Evolutionary conservation across 116 monocot species (phyloP), one percentile per base, ranked within the genome.

Genomic region (Phalaenopsis hybrid): DNA sequence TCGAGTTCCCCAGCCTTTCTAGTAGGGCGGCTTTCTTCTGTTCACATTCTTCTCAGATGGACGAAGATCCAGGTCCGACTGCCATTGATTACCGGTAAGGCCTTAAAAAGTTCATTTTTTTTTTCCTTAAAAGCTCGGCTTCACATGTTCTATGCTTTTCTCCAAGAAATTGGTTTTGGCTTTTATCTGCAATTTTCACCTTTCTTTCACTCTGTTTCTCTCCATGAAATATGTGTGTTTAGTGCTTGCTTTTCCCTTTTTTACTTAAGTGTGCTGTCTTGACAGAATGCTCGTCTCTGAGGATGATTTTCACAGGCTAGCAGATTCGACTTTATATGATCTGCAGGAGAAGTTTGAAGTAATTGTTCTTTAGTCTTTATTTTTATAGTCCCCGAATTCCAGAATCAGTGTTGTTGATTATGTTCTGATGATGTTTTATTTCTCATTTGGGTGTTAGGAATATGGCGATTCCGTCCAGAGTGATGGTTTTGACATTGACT

Each of bases 401-500:
- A 34, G 70, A 28, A 34, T 70, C 28, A 65, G 21, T 65, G 25
- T 65, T 70, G 70, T 34, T 70, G 70, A 70, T 34, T 25, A 70
- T 70, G 11, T 70, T 31, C 33, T 70, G 37, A 10, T 28, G 9
- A 34, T 13, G 11, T 70, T 76, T 25, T 76, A n/a, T 3, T 41
- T 41, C 15, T 13, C 75, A 43, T 75, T n/a, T 74, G 16, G 59
- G 65, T 86, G 44, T 12, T 85, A 99, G 99, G 99, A 94, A 70
- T 95, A 89, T 85, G 99, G 95, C 21, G 99, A 99, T 75, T 81
- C 86, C 20, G 44, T 99, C n/a, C 91, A 99, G 80, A 58, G 95
- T 23, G 94, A 99, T 80, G 99, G 99, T 46, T 94, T 92, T 84
- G 99, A 99, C 72, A 85, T 99, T 83, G 99, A 99, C 78, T 99